These are phyloP conservation scores for Stagonosporopsis cucurbitacearum DNA, from an alignment of 2,329 filamentous ascomycete species.

Conservation along the genomic window DNA sequence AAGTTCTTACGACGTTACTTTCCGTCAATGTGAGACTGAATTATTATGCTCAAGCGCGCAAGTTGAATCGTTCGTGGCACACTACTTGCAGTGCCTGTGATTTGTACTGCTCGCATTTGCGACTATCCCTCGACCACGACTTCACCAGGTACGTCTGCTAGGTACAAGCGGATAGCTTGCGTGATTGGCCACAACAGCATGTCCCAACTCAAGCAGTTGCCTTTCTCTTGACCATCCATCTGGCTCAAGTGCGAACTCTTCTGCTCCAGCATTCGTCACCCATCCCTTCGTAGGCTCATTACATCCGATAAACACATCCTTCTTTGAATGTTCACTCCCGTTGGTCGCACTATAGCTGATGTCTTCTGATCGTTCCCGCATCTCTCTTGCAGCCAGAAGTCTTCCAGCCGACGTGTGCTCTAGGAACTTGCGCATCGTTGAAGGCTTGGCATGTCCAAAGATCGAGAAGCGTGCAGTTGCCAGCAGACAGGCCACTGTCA, in stretches of 20 bases:
- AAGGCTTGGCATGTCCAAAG: neutral
- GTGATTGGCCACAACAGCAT: neutral
- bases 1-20: too few species aligned
- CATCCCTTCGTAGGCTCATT: neutral
- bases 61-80: too few species aligned
- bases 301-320: neutral
- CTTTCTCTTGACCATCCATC: neutral
- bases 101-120: too few species aligned
- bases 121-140: neutral
- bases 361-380: neutral
- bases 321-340: neutral
- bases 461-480: neutral
- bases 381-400: neutral
- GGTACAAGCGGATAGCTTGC: slow-evolving; percentile 1
- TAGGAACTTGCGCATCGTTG: neutral
- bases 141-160: neutral
- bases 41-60: too few species aligned
- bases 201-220: neutral
- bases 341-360: neutral
- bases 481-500: neutral
- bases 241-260: neutral
- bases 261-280: neutral
- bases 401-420: neutral
- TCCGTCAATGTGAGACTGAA: too few species aligned
- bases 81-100: neutral